These are phyloP conservation scores for Phytophthora melonis DNA, from an alignment of 352 stramenopile genomes.

Conservation along the genomic window DNA sequence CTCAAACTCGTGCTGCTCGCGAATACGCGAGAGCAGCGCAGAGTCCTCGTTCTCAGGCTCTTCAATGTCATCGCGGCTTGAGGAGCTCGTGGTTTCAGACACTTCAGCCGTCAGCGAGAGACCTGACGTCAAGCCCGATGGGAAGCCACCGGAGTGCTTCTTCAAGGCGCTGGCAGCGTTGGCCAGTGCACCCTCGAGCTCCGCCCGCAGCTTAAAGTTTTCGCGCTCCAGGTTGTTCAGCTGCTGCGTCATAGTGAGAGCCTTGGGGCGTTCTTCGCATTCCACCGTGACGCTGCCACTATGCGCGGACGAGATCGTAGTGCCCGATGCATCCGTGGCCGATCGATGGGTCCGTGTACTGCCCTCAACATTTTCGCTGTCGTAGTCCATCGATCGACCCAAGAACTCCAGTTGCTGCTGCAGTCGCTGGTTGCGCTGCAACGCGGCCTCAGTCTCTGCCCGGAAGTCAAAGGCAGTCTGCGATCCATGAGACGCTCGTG, in stretches of 20 bases:
- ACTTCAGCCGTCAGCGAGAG: conserved; percentile 47
- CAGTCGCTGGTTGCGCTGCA: conserved; percentile 71
- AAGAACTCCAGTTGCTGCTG: conserved; percentile 75
- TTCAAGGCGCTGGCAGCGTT: conserved; percentile 51
- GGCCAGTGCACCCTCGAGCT: conserved; percentile 51
- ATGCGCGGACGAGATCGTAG: conserved; percentile 41
- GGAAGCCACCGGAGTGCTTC: conserved; percentile 39
- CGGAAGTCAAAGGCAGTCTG: conserved; percentile 57
- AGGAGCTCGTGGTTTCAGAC: conserved; percentile 59
- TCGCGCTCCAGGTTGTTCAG: conserved; percentile 78
- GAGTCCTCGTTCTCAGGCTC: conserved; percentile 48
- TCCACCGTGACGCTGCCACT: conserved; percentile 38
- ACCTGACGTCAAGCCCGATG: conserved; percentile 32
- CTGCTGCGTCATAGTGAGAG: conserved; percentile 75
- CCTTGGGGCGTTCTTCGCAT: conserved; percentile 47
- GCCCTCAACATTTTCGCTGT: conserved; percentile 28
- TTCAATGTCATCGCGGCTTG: conserved; percentile 60
- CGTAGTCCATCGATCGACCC: conserved; percentile 60
- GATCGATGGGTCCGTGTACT: conserved; percentile 40
- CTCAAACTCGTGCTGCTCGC: conserved; percentile 48
- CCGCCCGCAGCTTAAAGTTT: conserved; percentile 73
- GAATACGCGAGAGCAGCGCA: conserved; percentile 42
- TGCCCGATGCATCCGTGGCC: conserved; percentile 56
- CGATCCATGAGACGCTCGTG: conserved; percentile 3
- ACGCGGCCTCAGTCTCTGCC: conserved; percentile 59